A percentile compares a stretch with the other conserved stretches of the same genome.
Conservation (phyloP, 345 rosid genomes). For the Adansonia digitata region DNA sequence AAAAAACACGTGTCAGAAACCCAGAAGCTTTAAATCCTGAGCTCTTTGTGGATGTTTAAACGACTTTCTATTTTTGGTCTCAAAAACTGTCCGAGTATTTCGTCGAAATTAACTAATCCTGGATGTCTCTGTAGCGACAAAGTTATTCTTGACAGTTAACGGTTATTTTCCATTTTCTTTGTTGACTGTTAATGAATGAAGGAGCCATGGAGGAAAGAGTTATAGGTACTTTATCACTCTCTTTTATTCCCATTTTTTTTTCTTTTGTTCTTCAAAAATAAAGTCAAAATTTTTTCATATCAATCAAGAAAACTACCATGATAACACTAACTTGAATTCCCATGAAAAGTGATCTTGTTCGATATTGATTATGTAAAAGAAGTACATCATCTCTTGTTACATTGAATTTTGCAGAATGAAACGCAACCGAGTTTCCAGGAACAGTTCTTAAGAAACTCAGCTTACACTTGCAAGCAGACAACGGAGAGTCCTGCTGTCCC, state of each 20-base stretch:
- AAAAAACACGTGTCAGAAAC: conserved; percentile 1
- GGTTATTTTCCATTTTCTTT: background rate
- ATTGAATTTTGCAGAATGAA: background rate
- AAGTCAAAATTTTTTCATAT: background rate
- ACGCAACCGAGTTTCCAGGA: no score
- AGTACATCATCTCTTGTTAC: background rate
- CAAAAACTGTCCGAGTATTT: conserved; percentile 13
- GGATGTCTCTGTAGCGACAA: background rate
- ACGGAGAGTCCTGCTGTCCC: background rate
- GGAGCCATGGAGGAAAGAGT: background rate
- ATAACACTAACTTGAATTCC: background rate
- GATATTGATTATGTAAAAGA: background rate
- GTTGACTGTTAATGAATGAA: background rate
- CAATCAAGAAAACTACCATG: background rate
- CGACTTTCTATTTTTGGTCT: background rate
- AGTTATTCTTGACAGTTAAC: background rate
- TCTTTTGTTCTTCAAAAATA: no score
- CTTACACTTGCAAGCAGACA: background rate
- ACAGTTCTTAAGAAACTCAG: no score
- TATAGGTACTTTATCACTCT: background rate
- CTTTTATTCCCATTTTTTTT: background rate
- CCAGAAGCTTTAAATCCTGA: background rate
- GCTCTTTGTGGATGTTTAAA: conserved; percentile 5
- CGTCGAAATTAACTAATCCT: conserved; percentile 7
- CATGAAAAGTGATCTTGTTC: background rate